A percentile compares a stretch with the other conserved stretches of the same genome.
phyloP scores from a whole-genome alignment of 1,139 yeast species.

The Pichia sp. region DNA sequence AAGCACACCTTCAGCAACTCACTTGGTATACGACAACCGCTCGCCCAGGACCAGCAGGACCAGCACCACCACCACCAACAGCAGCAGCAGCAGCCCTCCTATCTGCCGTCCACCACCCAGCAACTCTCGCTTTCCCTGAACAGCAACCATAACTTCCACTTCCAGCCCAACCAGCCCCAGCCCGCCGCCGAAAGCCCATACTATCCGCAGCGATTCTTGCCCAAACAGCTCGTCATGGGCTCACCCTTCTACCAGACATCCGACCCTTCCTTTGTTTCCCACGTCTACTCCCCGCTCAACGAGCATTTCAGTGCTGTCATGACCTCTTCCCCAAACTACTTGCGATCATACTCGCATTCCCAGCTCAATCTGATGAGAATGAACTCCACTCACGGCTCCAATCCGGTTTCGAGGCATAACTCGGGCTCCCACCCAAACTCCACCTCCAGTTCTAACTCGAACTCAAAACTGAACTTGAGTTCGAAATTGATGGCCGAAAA shows the following conservation, averaged over 20 bases:
- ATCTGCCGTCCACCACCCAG: not conserved
- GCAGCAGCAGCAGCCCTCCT: not conserved
- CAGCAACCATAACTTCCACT: not conserved
- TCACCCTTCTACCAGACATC: conserved; percentile 58
- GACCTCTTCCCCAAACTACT: not conserved
- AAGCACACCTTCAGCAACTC: too few species aligned
- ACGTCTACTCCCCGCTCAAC: not conserved
- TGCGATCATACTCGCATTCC: not conserved
- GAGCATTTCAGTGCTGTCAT: not conserved
- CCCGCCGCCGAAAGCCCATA: conserved; percentile 28
- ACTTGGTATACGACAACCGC: not conserved
- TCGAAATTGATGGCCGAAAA: not conserved
- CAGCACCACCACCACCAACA: not conserved
- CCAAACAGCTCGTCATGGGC: conserved; percentile 61
- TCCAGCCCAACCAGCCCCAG: not conserved
- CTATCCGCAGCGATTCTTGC: conserved; percentile 63
- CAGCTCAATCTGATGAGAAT: not conserved
- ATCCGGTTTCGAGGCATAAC: not conserved
- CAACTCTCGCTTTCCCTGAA: conserved; percentile 1
- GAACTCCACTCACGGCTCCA: not conserved
- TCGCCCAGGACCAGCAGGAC: not conserved
- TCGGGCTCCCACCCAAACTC: not conserved
- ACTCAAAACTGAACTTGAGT: not conserved
- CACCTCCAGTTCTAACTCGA: not conserved
- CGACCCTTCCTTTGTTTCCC: conserved; percentile 13